Conservation (phyloP, 495 filamentous ascomycete genomes). For the Filosporella fistucella region DNA sequence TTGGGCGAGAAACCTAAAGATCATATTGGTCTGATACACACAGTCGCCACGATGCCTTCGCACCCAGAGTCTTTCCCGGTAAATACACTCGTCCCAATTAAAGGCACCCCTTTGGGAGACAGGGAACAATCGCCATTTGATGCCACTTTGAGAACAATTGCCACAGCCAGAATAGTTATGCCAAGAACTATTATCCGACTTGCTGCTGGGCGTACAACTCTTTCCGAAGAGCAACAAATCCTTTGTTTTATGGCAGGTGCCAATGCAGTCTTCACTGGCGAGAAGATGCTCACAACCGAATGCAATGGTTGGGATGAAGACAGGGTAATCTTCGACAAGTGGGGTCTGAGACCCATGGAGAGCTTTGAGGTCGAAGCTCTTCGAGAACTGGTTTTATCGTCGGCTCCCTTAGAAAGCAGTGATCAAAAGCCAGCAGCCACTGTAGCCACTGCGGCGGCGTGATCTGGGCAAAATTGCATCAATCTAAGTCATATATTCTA, state of each 20-base stretch:
- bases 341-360: slow-evolving; percentile 71
- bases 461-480: too few species aligned
- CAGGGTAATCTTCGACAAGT: slow-evolving; percentile 68
- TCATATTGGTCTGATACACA: slow-evolving; percentile 74
- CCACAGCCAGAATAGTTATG: slow-evolving; percentile 73
- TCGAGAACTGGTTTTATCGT: slow-evolving; percentile 14
- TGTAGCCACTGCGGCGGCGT: neutral
- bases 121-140: slow-evolving; percentile 66
- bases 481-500: too few species aligned
- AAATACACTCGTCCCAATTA: slow-evolving; percentile 81
- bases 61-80: slow-evolving; percentile 85
- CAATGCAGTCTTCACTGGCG: slow-evolving; percentile 85
- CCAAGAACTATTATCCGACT: slow-evolving; percentile 77
- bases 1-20: slow-evolving; percentile 71
- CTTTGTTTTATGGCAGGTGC: slow-evolving; percentile 82
- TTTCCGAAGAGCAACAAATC: slow-evolving; percentile 78
- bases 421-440: slow-evolving; percentile 2
- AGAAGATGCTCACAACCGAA: slow-evolving; percentile 88
- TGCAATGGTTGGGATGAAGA: slow-evolving; percentile 89
- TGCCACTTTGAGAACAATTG: slow-evolving; percentile 64
- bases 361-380: slow-evolving; percentile 34
- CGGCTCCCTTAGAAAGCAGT: slow-evolving; percentile 11
- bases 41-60: slow-evolving; percentile 65
- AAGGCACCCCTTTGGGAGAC: slow-evolving; percentile 75
- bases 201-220: slow-evolving; percentile 71